These are phyloP conservation scores for Diaporthe amygdali DNA, from an alignment of 2,329 filamentous ascomycete genomes.

Conservation along the genomic window DNA sequence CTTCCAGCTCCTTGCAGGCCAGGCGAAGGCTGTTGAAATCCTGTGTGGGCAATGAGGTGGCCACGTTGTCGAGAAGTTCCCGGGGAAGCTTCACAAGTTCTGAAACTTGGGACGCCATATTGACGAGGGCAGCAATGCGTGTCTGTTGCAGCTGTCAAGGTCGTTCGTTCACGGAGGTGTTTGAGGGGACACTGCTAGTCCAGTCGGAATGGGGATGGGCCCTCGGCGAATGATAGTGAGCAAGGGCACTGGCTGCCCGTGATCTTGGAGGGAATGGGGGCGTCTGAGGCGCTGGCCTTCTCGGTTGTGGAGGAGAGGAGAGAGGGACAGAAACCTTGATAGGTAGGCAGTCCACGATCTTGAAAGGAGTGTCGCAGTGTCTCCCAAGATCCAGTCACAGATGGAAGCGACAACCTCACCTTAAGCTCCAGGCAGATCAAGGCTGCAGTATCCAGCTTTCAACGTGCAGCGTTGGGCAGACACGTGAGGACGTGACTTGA, in stretches of 20 bases:
- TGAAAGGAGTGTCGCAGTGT: neutral
- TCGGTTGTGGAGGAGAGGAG: neutral
- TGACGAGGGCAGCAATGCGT: neutral
- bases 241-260: too few relatives aligned
- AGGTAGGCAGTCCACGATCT: too few relatives aligned
- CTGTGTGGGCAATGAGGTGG: constrained; percentile 54
- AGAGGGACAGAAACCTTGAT: neutral
- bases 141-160: neutral
- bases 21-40: constrained; percentile 62
- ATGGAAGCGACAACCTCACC: neutral
- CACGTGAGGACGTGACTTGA: constrained; percentile 5
- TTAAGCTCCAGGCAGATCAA: neutral
- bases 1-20: constrained; percentile 60
- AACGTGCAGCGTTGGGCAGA: neutral
- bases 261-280: too few relatives aligned
- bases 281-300: neutral
- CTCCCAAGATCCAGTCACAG: neutral
- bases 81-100: constrained; percentile 49
- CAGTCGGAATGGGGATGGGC: too few relatives aligned
- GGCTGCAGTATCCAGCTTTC: neutral
- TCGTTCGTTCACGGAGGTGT: neutral
- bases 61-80: constrained; percentile 64
- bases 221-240: too few relatives aligned
- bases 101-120: neutral
- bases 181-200: too few relatives aligned